Conservation (phyloP, 2,329 filamentous ascomycete species). For the Metarhizium album region DNA sequence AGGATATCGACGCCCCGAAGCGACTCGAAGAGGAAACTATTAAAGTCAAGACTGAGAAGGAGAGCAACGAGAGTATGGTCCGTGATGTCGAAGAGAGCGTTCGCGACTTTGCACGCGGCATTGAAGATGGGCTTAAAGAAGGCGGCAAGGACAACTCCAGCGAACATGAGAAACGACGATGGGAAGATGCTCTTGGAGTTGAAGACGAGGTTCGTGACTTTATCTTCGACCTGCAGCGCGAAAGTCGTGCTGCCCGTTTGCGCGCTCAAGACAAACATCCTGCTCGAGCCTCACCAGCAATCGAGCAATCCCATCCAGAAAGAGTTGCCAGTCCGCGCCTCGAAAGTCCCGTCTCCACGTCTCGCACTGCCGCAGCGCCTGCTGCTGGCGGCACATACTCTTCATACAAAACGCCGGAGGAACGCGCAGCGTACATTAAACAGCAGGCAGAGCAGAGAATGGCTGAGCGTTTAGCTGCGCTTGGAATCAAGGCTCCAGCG, state of each 20-base stretch:
- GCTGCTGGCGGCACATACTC: conserved; percentile 59
- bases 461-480: conserved; percentile 86
- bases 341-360: conserved; percentile 42
- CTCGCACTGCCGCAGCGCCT: conserved; percentile 35
- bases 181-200: conserved; percentile 92
- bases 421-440: conserved; percentile 90
- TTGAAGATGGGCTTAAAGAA: conserved; percentile 83
- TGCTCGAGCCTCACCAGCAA: conserved; percentile 28
- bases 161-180: conserved; percentile 84
- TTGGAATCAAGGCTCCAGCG: conserved; percentile 75
- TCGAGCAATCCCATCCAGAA: conserved; percentile 32
- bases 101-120: conserved; percentile 69
- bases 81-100: conserved; percentile 95
- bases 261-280: conserved; percentile 46
- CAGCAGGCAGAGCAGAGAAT: conserved; percentile 95
- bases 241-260: conserved; percentile 65
- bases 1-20: conserved; percentile 70
- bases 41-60: conserved; percentile 71
- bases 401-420: conserved; percentile 81
- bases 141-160: conserved; percentile 62
- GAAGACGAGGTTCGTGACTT: conserved; percentile 97
- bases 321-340: conserved; percentile 31
- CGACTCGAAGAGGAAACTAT: conserved; percentile 82
- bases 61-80: conserved; percentile 94
- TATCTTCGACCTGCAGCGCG: conserved; percentile 89